phyloP scores from a whole-genome alignment of 78 protist genomes.

The Chrysochromulina tobinii region DNA sequence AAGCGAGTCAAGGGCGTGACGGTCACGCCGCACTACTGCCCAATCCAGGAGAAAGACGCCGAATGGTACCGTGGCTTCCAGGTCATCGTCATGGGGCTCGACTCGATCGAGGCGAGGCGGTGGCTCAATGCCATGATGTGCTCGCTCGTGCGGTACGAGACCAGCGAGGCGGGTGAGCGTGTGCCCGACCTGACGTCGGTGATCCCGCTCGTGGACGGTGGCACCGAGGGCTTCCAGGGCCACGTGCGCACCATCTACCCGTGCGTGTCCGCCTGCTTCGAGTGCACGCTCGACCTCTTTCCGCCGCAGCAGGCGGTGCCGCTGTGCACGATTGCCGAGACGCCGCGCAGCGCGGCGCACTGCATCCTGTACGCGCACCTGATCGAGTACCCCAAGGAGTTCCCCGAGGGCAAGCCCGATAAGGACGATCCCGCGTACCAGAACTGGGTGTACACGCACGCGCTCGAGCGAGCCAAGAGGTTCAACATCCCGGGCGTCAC shows the following conservation, averaged over 20 bases:
- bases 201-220: constrained; percentile 90
- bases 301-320: constrained; percentile 90
- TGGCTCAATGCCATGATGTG: constrained; percentile 91
- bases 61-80: constrained; percentile 88
- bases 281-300: constrained; percentile 85
- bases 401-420: constrained; percentile 61
- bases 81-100: constrained; percentile 94
- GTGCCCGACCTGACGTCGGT: constrained; percentile 53
- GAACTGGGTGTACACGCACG: constrained; percentile 80
- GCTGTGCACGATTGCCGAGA: constrained; percentile 92
- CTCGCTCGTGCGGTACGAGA: constrained; percentile 53
- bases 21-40: constrained; percentile 84
- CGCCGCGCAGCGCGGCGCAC: constrained; percentile 45
- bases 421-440: constrained; percentile 90
- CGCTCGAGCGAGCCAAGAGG: constrained; percentile 80
- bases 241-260: constrained; percentile 93
- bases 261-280: constrained; percentile 87
- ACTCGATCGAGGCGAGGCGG: constrained; percentile 89
- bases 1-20: constrained; percentile 79
- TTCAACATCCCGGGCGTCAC: constrained; percentile 88
- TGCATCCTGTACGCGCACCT: constrained; percentile 17
- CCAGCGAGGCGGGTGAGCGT: constrained; percentile 54
- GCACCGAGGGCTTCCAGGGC: constrained; percentile 97
- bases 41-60: constrained; percentile 79
- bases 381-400: background rate